A percentile compares a stretch with the other conserved stretches of the same genome.
These are phyloP conservation scores for Primulina eburnea DNA, from an alignment of 257 asterid genomes.

Conservation along the genomic window DNA sequence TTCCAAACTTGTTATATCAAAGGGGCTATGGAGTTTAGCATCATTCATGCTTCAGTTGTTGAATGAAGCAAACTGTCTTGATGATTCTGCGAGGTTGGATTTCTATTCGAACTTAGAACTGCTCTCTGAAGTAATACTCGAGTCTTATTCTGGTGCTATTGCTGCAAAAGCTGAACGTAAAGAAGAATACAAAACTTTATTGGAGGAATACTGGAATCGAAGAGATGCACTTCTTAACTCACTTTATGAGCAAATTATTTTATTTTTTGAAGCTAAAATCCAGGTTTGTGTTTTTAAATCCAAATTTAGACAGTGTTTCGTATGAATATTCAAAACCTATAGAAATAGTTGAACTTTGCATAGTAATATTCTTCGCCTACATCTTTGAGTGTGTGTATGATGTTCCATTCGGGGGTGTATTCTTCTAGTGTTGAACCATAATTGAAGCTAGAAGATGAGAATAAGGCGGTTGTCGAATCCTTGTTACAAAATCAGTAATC, in stretches of 20 bases:
- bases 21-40: slow-evolving; percentile 79
- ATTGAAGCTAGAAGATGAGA: background rate
- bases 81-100: slow-evolving; percentile 48
- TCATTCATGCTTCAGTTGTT: slow-evolving; percentile 73
- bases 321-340: slow-evolving; percentile 16
- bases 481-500: background rate
- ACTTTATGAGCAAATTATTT: slow-evolving; percentile 70
- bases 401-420: background rate
- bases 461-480: background rate
- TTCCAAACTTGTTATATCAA: slow-evolving; percentile 63
- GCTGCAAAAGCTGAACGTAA: slow-evolving; percentile 74
- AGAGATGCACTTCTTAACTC: slow-evolving; percentile 80
- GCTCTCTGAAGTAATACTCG: slow-evolving; percentile 76
- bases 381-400: slow-evolving; percentile 5
- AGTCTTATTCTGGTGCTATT: slow-evolving; percentile 76
- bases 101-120: slow-evolving; percentile 62
- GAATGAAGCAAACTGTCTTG: slow-evolving; percentile 52
- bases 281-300: slow-evolving; percentile 44
- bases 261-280: slow-evolving; percentile 41
- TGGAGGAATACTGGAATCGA: slow-evolving; percentile 70
- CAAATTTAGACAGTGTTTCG: slow-evolving; percentile 10
- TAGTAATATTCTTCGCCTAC: slow-evolving; percentile 5
- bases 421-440: slow-evolving; percentile 23
- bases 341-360: slow-evolving; percentile 17
- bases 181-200: slow-evolving; percentile 63